Base-by-base conservation (phyloP, 2,329 filamentous ascomycete genomes). In the Fusarium nygamai region DNA sequence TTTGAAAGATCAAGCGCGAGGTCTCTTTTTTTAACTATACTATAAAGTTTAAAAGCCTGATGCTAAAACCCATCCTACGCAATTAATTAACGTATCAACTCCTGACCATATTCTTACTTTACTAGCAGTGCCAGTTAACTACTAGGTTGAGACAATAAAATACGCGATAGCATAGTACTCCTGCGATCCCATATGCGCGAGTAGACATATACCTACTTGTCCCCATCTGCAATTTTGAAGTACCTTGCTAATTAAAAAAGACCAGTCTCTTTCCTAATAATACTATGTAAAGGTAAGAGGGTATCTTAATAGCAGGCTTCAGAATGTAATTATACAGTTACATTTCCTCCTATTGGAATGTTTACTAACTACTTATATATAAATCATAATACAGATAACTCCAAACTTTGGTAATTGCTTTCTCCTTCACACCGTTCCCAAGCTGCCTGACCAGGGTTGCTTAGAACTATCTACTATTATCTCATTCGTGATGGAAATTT, bases 401-500 rank as follows among this genome's bases (percentile, higher is more conserved):
- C 41, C 22, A 43, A 24, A n/a, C 44, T 46, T 11, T 29, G 17
- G 44, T 29, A 16, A 46, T 47, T 47, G 11, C 44, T 31, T 44
- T 44, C 41, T 24, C 16, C n/a, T 24, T 47, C 17, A 47, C 24
- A 29, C n/a, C 14, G 44, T 29, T 29, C 29, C 27, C 44, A 47
- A 29, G n/a, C 27, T 47, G 44, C 44, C 10, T 29, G 24, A 14
- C 19, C 44, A 22, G 27, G 44, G 44, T 47, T 67, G 61, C 22
- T 53, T 39, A 10, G 61, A 41, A 59, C 47, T 33, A 19, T 66
- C 61, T 9, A 77, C 66, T 5, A 53, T 61, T 3, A 71, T 78
- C 48, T 78, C 76, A 14, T 76, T 78, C 51, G 72, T 78, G 11
- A 78, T 76, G 39, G 71, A 61, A 31, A 78, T 75, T 2, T 74